phyloP scores from a whole-genome alignment of 257 asterid genomes.

The Anisodus tanguticus region DNA sequence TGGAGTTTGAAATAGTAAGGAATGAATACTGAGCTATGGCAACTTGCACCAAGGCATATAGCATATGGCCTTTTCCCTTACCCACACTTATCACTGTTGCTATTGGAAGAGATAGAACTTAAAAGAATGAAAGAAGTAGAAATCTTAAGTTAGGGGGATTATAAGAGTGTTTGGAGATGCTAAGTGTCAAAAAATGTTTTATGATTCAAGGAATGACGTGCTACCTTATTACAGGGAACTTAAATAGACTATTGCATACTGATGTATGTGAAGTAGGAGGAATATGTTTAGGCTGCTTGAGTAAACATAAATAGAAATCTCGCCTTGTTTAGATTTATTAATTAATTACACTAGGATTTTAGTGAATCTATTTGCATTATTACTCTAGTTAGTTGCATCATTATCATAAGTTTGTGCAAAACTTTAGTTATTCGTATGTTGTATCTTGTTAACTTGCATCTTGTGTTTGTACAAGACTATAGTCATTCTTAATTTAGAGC shows the following conservation, averaged over 20 bases:
- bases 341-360: neutral
- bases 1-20: neutral
- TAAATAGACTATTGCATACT: neutral
- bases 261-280: neutral
- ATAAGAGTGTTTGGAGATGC: neutral
- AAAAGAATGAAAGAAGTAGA: neutral
- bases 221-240: neutral
- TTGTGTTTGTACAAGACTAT: neutral
- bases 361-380: neutral
- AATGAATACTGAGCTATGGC: too few species aligned
- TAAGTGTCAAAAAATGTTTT: neutral
- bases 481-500: neutral
- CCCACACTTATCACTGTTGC: neutral
- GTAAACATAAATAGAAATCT: neutral
- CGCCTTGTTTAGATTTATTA: constrained; percentile 3
- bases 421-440: neutral
- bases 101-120: neutral
- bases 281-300: neutral
- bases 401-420: neutral
- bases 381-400: neutral
- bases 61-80: neutral
- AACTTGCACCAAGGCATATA: neutral
- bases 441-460: neutral
- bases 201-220: neutral
- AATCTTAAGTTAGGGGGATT: neutral